Base-by-base conservation (phyloP, 2,329 filamentous ascomycete genomes). In the Lachnellula subtilissima region DNA sequence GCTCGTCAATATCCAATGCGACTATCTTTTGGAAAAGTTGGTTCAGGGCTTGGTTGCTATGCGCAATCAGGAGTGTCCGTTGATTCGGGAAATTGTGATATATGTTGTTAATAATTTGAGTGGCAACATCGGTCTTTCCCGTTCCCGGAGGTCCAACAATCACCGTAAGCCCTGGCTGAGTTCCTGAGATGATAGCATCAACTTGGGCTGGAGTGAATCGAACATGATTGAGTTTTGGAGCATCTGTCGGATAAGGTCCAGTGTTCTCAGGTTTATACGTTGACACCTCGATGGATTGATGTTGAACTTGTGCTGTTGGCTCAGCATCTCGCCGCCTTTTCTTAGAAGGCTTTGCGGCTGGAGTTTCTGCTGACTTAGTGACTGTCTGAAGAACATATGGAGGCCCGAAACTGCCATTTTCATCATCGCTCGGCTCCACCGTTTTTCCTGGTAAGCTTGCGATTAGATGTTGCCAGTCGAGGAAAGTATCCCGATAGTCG, bases 41-140 rank as follows among this genome's bases (percentile, higher is more conserved):
- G 68, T 99, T 99, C 9, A 99, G 78, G 2, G 94, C 95, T 72
- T 99, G 95, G 69, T 99, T 99, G 73, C 93, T 97, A 72, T 99
- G 94, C 4, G 94, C 94, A 61, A 99, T 85, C 42, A 99, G 83
- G 17, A 99, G 76, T 0, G 94, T 99, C 65, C 91, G 88, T 72
- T 99, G 91, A 61, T 87, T 80, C 7, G 94, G 92, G 70, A 97
- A 99, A 73, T 97, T 96, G 76, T 97, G 93, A 70, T 99, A 99
- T 65, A 99, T 88, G 71, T 97, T 97, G 76, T 90, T 97, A 74
- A 99, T 99, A 70, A 97, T 95, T 72, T 99, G 94, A 4, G 93
- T 97, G 48, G 91, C 92, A 52, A 99, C 94, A 73, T 99, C 94
- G n/a, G 94, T 99, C 77, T 99, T 99, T 60, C 95, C 94, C 6